Evolutionary conservation across 2,329 filamentous ascomycete genomes (phyloP).

Genomic region (Aspergillus ruber): DNA sequence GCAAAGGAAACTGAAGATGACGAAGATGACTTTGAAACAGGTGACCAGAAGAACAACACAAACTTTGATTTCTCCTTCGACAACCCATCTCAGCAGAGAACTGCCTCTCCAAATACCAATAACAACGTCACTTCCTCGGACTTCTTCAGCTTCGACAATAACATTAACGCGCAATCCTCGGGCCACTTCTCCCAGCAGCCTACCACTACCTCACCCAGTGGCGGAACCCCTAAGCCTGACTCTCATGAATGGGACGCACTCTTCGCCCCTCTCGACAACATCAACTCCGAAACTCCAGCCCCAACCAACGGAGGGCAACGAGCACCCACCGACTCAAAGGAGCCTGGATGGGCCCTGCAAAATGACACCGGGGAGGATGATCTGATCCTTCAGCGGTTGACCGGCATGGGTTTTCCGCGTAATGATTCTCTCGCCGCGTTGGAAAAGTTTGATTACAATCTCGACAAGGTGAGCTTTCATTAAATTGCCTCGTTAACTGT

Average conservation of each 20-base stretch:
- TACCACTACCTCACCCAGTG: slow-evolving; percentile 25
- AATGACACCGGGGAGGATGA: slow-evolving; percentile 79
- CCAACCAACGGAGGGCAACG: slow-evolving; percentile 12
- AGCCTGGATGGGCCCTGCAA: slow-evolving; percentile 62
- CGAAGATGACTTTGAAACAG: slow-evolving; percentile 51
- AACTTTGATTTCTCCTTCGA: slow-evolving; percentile 45
- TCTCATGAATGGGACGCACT: slow-evolving; percentile 90
- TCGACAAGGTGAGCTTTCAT: slow-evolving; percentile 70
- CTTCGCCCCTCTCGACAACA: slow-evolving; percentile 69
- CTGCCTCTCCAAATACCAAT: slow-evolving; percentile 14
- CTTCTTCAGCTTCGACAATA: slow-evolving; percentile 35
- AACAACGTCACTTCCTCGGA: slow-evolving; percentile 23
- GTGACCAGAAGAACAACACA: slow-evolving; percentile 23
- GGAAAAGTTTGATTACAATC: slow-evolving; percentile 93
- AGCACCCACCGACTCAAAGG: slow-evolving; percentile 12
- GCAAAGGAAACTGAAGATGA: slow-evolving; percentile 44
- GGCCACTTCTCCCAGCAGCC: slow-evolving; percentile 13
- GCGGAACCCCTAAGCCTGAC: slow-evolving; percentile 33
- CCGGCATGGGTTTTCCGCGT: slow-evolving; percentile 79
- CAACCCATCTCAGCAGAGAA: slow-evolving; percentile 29
- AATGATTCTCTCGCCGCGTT: slow-evolving; percentile 68
- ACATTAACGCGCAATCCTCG: slow-evolving; percentile 27
- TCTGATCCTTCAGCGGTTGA: slow-evolving; percentile 81
- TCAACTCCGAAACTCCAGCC: slow-evolving; percentile 14
- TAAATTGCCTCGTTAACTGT: no score